Percentiles rank a stretch among this genome's conserved stretches.
Conservation (phyloP, 495 filamentous ascomycete species). For the Rostrohypoxylon terebratum region DNA sequence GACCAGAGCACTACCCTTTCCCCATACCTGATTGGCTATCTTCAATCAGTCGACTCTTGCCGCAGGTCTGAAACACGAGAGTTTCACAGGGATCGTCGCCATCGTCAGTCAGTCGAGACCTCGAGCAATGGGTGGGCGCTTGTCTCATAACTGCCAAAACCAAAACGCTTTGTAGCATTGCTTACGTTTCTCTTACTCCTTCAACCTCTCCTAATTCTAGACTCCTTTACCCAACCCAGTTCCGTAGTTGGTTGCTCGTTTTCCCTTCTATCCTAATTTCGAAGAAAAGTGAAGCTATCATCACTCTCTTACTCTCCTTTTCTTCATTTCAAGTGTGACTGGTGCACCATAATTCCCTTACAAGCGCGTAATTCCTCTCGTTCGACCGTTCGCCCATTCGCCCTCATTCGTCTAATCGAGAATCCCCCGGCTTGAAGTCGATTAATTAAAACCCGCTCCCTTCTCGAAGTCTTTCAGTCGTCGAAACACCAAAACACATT, state of each 20-base stretch:
- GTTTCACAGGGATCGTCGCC: conserved; percentile 46
- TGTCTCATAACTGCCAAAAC: conserved; percentile 36
- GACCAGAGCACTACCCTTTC: conserved; percentile 6
- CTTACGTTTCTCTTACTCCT: conserved; percentile 32
- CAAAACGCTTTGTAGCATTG: conserved; percentile 35
- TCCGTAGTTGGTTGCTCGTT: conserved; percentile 20
- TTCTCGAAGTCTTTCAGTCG: neutral
- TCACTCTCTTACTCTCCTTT: conserved; percentile 29
- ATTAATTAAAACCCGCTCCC: neutral
- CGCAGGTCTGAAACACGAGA: conserved; percentile 56
- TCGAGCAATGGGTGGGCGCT: conserved; percentile 12
- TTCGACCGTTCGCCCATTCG: conserved; percentile 24
- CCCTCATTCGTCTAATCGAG: conserved; percentile 25
- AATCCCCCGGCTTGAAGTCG: conserved; percentile 31
- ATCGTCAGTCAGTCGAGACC: conserved; percentile 40
- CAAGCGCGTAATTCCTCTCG: conserved; percentile 35
- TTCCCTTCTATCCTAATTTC: conserved; percentile 37
- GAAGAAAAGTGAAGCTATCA: conserved; percentile 45
- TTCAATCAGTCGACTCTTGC: conserved; percentile 54
- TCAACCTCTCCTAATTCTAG: conserved; percentile 24
- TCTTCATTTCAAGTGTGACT: conserved; percentile 44
- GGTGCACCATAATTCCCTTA: conserved; percentile 48
- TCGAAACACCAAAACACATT: conserved; percentile 10
- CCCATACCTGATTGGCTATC: conserved; percentile 38
- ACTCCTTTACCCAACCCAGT: conserved; percentile 9